These are phyloP conservation scores for Penicillium flavigenum DNA, from an alignment of 495 filamentous ascomycete genomes.

Conservation along the genomic window DNA sequence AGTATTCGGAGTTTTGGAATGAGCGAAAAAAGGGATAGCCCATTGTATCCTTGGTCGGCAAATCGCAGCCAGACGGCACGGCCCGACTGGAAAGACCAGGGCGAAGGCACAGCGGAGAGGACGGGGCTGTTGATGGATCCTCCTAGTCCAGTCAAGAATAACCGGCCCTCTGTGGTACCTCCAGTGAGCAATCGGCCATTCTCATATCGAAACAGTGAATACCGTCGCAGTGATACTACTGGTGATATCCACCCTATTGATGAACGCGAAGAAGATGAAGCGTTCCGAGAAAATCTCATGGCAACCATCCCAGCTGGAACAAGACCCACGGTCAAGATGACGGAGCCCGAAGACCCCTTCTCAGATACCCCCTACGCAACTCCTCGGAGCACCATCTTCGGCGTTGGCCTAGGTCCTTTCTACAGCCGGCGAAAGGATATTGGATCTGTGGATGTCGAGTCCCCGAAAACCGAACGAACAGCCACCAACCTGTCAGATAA, in stretches of 20 bases:
- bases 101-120: constrained; percentile 45
- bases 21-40: constrained; percentile 25
- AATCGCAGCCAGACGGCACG: constrained; percentile 30
- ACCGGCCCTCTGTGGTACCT: constrained; percentile 24
- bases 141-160: constrained; percentile 53
- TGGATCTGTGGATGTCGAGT: constrained; percentile 23
- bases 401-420: constrained; percentile 30
- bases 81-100: constrained; percentile 32
- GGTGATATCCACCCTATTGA: constrained; percentile 64
- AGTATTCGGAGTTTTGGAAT: constrained; percentile 38
- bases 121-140: constrained; percentile 57
- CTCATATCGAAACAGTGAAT: constrained; percentile 43
- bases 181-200: constrained; percentile 22
- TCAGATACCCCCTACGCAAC: constrained; percentile 29
- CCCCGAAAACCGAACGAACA: constrained; percentile 55
- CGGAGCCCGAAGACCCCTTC: constrained; percentile 33
- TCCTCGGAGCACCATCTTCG: constrained; percentile 32
- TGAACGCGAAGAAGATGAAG: constrained; percentile 69
- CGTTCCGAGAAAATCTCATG: constrained; percentile 29
- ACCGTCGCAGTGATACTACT: constrained; percentile 43
- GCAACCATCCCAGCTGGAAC: constrained; percentile 21
- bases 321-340: constrained; percentile 7
- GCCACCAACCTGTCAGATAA: constrained; percentile 56
- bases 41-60: constrained; percentile 40
- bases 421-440: constrained; percentile 28